Evolutionary conservation across 2,329 filamentous ascomycete genomes (phyloP).

Genomic region (Fusarium begoniae): DNA sequence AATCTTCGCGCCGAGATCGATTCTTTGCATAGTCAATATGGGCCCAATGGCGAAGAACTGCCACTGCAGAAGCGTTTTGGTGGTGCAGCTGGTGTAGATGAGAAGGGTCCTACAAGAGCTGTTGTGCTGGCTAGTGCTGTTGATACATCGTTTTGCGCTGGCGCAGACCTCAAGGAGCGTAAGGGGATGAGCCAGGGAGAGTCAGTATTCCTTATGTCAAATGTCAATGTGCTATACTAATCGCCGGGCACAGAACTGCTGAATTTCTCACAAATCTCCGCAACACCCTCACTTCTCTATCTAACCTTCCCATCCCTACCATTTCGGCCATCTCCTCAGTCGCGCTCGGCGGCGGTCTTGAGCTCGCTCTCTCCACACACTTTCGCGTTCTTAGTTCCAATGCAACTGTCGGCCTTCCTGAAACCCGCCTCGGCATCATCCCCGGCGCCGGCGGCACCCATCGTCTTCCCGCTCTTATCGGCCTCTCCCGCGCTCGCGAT

Average conservation of each 20-base stretch:
- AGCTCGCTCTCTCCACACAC: constrained; percentile 88
- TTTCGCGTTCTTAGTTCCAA: constrained; percentile 87
- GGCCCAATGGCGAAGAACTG: constrained; percentile 62
- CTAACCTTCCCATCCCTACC: constrained; percentile 84
- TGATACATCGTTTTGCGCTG: constrained; percentile 91
- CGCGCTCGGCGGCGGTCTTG: constrained; percentile 91
- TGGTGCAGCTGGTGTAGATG: constrained; percentile 54
- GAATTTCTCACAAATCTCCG: constrained; percentile 83
- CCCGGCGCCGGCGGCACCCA: constrained; percentile 94
- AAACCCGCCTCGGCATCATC: constrained; percentile 92
- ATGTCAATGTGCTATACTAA: background rate
- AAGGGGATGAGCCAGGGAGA: constrained; percentile 79
- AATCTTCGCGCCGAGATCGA: constrained; percentile 78
- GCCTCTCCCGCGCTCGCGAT: constrained; percentile 83
- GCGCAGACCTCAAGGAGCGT: constrained; percentile 92
- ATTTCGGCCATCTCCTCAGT: constrained; percentile 87
- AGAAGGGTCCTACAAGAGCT: constrained; percentile 74
- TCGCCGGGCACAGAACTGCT: constrained; percentile 66
- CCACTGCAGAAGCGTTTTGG: constrained; percentile 53
- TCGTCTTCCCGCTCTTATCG: constrained; percentile 84
- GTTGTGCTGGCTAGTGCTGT: constrained; percentile 85
- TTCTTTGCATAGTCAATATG: constrained; percentile 72
- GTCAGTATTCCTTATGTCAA: constrained; percentile 58
- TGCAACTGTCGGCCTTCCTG: constrained; percentile 82
- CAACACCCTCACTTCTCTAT: constrained; percentile 76